These are phyloP conservation scores for Hortaea sp. DNA, from an alignment of 2,329 filamentous ascomycete genomes.

Conservation along the genomic window DNA sequence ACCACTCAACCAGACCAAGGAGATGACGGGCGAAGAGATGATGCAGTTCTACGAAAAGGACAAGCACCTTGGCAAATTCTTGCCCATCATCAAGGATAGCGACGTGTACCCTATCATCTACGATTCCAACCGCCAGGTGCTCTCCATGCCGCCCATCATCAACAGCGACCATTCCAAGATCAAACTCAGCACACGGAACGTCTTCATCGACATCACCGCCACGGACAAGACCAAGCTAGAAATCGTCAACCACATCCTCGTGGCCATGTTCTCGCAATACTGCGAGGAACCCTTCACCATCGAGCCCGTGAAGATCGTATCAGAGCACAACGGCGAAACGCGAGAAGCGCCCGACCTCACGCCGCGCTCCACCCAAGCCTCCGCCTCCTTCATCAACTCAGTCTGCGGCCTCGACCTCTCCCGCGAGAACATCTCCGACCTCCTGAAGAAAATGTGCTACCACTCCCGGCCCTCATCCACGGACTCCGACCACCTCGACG, in stretches of 20 bases:
- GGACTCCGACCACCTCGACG: constrained; percentile 57
- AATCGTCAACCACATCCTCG: constrained; percentile 89
- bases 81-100: constrained; percentile 89
- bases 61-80: constrained; percentile 78
- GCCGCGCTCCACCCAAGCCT: constrained; percentile 68
- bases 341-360: constrained; percentile 71
- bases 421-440: constrained; percentile 63
- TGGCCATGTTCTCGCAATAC: constrained; percentile 94
- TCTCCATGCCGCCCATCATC: constrained; percentile 94
- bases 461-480: constrained; percentile 63
- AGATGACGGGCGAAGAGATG: constrained; percentile 77
- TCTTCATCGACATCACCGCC: constrained; percentile 95
- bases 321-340: constrained; percentile 77
- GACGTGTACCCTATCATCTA: constrained; percentile 94
- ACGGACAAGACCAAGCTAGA: constrained; percentile 94
- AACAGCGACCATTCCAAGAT: constrained; percentile 98
- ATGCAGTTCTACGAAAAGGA: constrained; percentile 95
- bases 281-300: constrained; percentile 81
- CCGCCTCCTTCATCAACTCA: constrained; percentile 86
- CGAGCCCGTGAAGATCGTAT: constrained; percentile 86
- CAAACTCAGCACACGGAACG: constrained; percentile 76
- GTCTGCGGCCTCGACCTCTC: constrained; percentile 76
- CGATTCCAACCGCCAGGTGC: constrained; percentile 75
- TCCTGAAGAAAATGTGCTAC: constrained; percentile 84
- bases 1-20: constrained; percentile 82